Percentiles rank a stretch among this genome's conserved stretches.
Conservation (phyloP, 208 protist species). For the Tritrichomonas musculus region DNA sequence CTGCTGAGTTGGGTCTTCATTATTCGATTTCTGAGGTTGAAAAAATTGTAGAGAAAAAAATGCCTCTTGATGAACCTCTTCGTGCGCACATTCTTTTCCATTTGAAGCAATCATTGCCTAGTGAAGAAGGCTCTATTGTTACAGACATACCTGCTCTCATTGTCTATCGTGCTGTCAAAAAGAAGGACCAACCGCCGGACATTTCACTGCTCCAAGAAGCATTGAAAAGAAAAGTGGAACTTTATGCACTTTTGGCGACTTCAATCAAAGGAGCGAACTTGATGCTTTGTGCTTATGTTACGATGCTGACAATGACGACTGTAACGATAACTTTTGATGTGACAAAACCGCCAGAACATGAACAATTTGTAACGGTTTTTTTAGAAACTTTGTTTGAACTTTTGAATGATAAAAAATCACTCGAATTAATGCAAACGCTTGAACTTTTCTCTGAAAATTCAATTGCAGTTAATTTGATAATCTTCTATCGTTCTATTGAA, state of each 20-base stretch:
- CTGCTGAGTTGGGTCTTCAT: background rate
- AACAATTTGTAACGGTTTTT: background rate
- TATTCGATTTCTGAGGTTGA: background rate
- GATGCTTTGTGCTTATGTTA: background rate
- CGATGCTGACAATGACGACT: background rate
- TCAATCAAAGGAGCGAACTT: background rate
- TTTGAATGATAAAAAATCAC: background rate
- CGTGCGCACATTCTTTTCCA: background rate
- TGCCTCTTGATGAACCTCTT: conserved; percentile 8
- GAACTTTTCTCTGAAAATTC: background rate
- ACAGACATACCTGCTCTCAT: background rate
- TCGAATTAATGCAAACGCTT: background rate
- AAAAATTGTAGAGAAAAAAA: background rate
- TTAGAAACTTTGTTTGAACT: background rate
- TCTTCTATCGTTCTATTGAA: background rate
- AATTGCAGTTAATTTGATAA: background rate
- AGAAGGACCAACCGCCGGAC: background rate
- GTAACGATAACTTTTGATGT: background rate
- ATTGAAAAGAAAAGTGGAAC: background rate
- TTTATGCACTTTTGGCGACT: background rate
- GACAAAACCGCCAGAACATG: background rate
- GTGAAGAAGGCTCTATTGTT: background rate
- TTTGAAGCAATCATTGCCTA: background rate
- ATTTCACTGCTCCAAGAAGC: background rate
- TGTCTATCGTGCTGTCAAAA: background rate